Base-by-base conservation (phyloP, 495 filamentous ascomycete species). In the Pyrenula massariospora region DNA sequence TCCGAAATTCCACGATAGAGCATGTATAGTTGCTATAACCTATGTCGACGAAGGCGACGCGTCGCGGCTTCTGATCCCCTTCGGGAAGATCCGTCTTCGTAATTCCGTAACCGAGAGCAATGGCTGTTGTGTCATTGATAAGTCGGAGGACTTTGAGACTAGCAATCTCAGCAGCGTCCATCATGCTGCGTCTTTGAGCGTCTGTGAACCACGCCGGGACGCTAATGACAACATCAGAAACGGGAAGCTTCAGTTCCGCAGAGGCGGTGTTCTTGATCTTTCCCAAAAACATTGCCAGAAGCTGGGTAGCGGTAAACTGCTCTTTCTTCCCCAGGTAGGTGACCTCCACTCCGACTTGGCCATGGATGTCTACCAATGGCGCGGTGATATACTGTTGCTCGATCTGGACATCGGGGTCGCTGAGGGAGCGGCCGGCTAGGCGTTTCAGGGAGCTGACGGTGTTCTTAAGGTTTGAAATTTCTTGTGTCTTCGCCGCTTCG, bases 401-500 rank as follows among this genome's bases (percentile, higher is more conserved):
- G 62, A 91, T 79, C 68, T 89, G 77, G 55, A 96, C 77, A 78
- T 99, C 93, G 63, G 91, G 91, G 68, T 99, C 93, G 63, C 81
- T 84, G 70, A 89, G 77, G 36, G 79, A 77, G 63, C 93, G 88
- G 62, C 93, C 93, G 65, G 87, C 84, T 55, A 99, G 81, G 65
- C 93, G 86, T 77, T 96, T 95, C 56, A 99, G 80, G 60, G 84
- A 91, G 69, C 82, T 76, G 72, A 97, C 88, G 54, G 93, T 99
- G 79, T 97, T 99, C 79, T 96, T 99, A 61, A 99, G 80, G 76
- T 99, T 99, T 60, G 92, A 96, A 66, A 95, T 92, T 77, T 97
- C 94, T 77, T 95, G 92, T 62, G 91, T 97, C 82, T 97, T 97
- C 55, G 93, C 93, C 54, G 88, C 73, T 74, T 97, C 93, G 59